A percentile compares a stretch with the other conserved stretches of the same genome.
Evolutionary conservation across 306 rosid species (phyloP).

Genomic region (Ormosia semicastrata): DNA sequence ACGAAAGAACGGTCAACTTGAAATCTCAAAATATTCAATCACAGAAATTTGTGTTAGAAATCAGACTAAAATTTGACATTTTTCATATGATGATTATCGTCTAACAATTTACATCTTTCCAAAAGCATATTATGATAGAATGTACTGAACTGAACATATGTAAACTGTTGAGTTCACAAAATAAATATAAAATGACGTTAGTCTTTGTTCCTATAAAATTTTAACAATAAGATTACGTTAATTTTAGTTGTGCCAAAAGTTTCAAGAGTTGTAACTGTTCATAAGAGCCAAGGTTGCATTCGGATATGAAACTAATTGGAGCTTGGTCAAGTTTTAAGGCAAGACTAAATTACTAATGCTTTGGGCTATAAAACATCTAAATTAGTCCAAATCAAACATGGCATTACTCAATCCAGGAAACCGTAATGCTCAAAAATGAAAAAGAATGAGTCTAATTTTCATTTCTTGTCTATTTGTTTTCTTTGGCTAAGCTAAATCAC

Average conservation of each 20-base stretch:
- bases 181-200: neutral
- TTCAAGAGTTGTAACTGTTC: neutral
- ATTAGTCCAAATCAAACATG: neutral
- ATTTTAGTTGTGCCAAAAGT: neutral
- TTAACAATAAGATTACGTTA: neutral
- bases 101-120: neutral
- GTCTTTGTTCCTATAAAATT: neutral
- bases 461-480: neutral
- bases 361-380: neutral
- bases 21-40: neutral
- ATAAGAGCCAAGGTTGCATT: neutral
- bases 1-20: neutral
- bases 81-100: neutral
- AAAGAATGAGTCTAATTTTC: neutral
- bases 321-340: no score
- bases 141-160: neutral
- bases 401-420: neutral
- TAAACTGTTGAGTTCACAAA: neutral
- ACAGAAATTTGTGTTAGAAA: neutral
- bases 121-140: neutral
- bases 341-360: neutral
- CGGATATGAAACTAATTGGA: no score
- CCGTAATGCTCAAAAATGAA: neutral
- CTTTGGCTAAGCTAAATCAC: neutral
- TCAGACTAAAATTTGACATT: neutral